Evolutionary conservation across 2,329 filamentous ascomycete genomes (phyloP).

Genomic region (Ceratocystis variospora): DNA sequence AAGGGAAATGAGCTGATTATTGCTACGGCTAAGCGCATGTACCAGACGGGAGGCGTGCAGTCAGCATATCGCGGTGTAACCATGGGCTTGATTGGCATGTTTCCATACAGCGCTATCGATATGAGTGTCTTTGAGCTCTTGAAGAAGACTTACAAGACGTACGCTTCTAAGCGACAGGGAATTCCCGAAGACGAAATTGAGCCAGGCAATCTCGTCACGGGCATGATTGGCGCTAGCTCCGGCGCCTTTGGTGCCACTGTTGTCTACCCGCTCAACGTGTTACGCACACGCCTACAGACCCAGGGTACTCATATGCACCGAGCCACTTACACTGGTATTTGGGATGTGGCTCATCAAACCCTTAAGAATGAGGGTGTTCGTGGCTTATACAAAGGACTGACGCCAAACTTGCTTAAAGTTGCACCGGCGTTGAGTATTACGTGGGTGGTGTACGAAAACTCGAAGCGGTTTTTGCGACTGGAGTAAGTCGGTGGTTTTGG

Average conservation of each 20-base stretch:
- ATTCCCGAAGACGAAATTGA: constrained; percentile 73
- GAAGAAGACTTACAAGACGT: constrained; percentile 57
- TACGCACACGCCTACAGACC: constrained; percentile 82
- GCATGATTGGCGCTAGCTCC: constrained; percentile 77
- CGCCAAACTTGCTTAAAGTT: constrained; percentile 90
- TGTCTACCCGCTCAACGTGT: constrained; percentile 88
- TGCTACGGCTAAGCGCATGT: constrained; percentile 78
- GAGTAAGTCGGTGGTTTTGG: constrained; percentile 25
- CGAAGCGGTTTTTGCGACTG: constrained; percentile 55
- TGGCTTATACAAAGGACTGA: constrained; percentile 87
- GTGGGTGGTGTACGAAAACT: constrained; percentile 85
- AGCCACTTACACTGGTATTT: constrained; percentile 77
- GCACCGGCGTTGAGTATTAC: constrained; percentile 91
- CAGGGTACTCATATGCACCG: constrained; percentile 90
- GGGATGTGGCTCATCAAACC: constrained; percentile 77
- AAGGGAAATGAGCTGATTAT: constrained; percentile 71
- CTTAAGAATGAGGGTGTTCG: constrained; percentile 67
- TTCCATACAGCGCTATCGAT: constrained; percentile 94
- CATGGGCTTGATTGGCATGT: constrained; percentile 91
- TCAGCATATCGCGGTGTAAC: constrained; percentile 84
- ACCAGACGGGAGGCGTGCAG: constrained; percentile 55
- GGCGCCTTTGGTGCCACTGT: constrained; percentile 86
- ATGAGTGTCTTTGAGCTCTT: constrained; percentile 90
- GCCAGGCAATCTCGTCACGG: constrained; percentile 71
- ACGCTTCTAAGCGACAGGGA: constrained; percentile 53